These are phyloP conservation scores for Linanthus parryae DNA, from an alignment of 148 eudicot genomes.

Conservation along the genomic window DNA sequence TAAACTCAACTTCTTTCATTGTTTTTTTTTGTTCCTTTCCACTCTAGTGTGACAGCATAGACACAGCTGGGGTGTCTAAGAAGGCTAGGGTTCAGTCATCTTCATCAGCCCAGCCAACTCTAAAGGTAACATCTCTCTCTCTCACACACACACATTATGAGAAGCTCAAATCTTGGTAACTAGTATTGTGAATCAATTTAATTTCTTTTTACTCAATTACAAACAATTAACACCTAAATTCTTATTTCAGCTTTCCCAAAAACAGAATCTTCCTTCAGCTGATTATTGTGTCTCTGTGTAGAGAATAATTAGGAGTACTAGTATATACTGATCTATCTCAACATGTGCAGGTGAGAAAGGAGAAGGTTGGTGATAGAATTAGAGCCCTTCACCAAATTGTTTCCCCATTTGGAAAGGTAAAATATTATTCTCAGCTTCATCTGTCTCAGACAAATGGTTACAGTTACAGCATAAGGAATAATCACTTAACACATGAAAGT, in stretches of 20 bases:
- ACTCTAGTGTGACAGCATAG: conserved; percentile 58
- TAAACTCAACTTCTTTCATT: not conserved
- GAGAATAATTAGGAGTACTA: too few relatives aligned
- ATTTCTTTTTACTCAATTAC: not conserved
- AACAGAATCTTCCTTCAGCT: too few relatives aligned
- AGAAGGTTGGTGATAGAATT: conserved; percentile 67
- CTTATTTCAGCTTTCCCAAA: not conserved
- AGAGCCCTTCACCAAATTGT: conserved; percentile 64
- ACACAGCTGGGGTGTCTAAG: conserved; percentile 55
- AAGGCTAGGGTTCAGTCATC: conserved; percentile 70
- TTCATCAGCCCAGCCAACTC: conserved; percentile 59
- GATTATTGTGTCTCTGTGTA: too few relatives aligned
- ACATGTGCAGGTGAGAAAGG: conserved; percentile 81
- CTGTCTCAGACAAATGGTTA: too few relatives aligned
- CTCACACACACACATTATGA: not conserved
- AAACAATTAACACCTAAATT: not conserved
- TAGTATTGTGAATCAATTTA: not conserved
- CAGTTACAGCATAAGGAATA: not conserved
- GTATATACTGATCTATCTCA: too few relatives aligned
- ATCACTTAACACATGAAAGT: too few relatives aligned
- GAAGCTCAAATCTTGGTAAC: not conserved
- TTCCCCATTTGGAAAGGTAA: conserved; percentile 54
- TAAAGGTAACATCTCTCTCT: conserved; percentile 44
- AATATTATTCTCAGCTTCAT: too few relatives aligned
- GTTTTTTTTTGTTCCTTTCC: not conserved